Conservation (phyloP, 2,329 filamentous ascomycete genomes). For the Alternaria consortialis region DNA sequence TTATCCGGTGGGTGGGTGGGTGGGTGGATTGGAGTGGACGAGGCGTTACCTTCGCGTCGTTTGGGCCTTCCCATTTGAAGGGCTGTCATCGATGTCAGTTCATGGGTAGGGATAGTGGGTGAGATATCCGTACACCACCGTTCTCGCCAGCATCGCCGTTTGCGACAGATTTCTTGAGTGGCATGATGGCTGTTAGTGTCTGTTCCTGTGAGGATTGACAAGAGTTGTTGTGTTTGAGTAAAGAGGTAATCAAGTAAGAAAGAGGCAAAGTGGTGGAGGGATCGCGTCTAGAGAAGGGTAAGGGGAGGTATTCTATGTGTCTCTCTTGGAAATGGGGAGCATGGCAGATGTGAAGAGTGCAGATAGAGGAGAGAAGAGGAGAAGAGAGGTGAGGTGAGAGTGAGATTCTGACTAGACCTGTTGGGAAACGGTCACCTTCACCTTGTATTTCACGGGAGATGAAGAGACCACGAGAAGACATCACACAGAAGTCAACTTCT, state of each 20-base stretch:
- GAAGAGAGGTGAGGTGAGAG: neutral
- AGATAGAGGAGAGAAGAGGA: neutral
- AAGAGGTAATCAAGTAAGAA: neutral
- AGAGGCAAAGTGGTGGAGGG: neutral
- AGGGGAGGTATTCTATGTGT: neutral
- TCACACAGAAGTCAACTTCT: neutral
- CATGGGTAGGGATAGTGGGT: neutral
- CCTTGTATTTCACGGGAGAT: neutral
- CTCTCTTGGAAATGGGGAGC: neutral
- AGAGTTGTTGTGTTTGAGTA: neutral
- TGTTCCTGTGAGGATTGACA: neutral
- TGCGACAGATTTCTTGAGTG: constrained; percentile 14
- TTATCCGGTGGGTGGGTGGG: constrained; percentile 32
- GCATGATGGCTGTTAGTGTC: constrained; percentile 3
- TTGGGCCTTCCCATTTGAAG: constrained; percentile 25
- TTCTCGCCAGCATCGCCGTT: neutral
- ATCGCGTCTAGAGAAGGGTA: neutral
- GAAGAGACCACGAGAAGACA: neutral
- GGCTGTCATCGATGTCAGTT: constrained; percentile 10
- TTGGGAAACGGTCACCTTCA: neutral
- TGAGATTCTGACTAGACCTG: neutral
- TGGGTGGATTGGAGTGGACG: neutral
- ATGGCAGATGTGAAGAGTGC: neutral
- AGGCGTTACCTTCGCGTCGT: constrained; percentile 19
- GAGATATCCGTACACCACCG: neutral